A percentile compares a stretch with the other conserved stretches of the same genome.
phyloP scores from a whole-genome alignment of 208 protist species.

The Trypanosoma platydactyli region DNA sequence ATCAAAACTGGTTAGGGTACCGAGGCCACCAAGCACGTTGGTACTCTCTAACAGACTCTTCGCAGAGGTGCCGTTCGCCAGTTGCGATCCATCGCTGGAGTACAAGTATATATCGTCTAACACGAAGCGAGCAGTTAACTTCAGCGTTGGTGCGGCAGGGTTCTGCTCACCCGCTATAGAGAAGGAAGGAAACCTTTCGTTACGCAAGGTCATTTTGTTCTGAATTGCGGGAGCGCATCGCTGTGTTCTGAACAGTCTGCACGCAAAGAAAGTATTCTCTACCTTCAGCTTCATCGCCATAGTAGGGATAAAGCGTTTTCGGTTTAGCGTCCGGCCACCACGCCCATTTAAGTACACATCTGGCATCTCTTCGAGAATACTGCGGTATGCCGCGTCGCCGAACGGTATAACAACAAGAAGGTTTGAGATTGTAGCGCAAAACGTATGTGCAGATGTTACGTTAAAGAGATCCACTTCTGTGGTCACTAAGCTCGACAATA shows the following conservation, averaged over 20 bases:
- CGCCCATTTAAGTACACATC: slow-evolving; percentile 55
- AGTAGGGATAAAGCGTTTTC: slow-evolving; percentile 70
- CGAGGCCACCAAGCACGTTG: slow-evolving; percentile 66
- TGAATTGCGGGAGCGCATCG: slow-evolving; percentile 1
- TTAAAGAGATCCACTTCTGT: slow-evolving; percentile 37
- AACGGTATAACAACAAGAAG: slow-evolving; percentile 83
- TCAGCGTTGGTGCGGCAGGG: background rate
- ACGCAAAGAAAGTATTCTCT: slow-evolving; percentile 56
- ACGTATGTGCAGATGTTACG: slow-evolving; percentile 40
- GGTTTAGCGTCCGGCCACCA: slow-evolving; percentile 42
- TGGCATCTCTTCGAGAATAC: slow-evolving; percentile 61
- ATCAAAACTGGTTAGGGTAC: slow-evolving; percentile 44
- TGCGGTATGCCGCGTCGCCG: slow-evolving; percentile 77
- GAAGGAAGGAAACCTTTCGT: background rate
- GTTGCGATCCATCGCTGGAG: slow-evolving; percentile 63
- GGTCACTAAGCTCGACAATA: background rate
- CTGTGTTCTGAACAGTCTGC: slow-evolving; percentile 27
- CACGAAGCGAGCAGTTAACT: slow-evolving; percentile 53
- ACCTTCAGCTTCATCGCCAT: slow-evolving; percentile 75
- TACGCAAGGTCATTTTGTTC: background rate
- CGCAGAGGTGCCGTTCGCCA: slow-evolving; percentile 20
- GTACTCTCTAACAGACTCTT: slow-evolving; percentile 38
- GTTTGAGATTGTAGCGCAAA: slow-evolving; percentile 59
- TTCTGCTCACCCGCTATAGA: background rate
- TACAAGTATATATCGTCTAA: slow-evolving; percentile 60